A percentile compares a stretch with the other conserved stretches of the same genome.
Evolutionary conservation across 192 early-diverging fungal species (phyloP).

Genomic region (Coemansia interrupta): DNA sequence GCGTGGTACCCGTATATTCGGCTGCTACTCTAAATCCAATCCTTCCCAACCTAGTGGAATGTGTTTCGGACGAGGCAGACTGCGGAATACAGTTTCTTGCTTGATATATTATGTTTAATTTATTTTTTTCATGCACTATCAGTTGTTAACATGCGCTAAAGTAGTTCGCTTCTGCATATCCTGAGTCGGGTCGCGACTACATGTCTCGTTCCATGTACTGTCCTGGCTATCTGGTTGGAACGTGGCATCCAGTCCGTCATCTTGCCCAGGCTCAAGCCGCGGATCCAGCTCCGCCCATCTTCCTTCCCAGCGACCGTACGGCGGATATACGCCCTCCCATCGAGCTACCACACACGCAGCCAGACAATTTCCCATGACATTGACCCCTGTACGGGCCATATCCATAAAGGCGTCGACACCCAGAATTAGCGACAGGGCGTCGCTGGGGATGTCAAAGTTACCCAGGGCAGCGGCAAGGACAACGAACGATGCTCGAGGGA

Average conservation of each 20-base stretch:
- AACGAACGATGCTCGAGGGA: slow-evolving; percentile 60
- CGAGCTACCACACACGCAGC: slow-evolving; percentile 62
- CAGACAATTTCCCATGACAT: slow-evolving; percentile 69
- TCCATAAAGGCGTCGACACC: slow-evolving; percentile 77
- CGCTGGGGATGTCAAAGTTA: slow-evolving; percentile 57
- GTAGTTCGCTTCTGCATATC: not conserved
- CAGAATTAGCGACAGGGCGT: slow-evolving; percentile 61
- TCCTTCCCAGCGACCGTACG: slow-evolving; percentile 26
- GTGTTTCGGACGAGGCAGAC: no score
- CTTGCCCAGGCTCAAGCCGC: not conserved
- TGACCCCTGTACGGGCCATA: slow-evolving; percentile 68
- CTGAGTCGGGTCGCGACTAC: not conserved
- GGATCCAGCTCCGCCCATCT: slow-evolving; percentile 28
- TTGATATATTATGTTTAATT: not conserved
- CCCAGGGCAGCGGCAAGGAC: slow-evolving; percentile 57
- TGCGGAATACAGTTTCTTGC: not conserved
- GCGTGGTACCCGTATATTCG: no score
- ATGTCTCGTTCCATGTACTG: not conserved
- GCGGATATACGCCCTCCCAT: slow-evolving; percentile 66
- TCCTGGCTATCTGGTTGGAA: no score
- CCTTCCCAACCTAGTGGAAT: no score
- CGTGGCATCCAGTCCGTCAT: no score
- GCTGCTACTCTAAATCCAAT: no score
- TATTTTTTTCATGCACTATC: not conserved
- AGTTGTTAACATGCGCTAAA: not conserved